Conservation (phyloP, 306 rosid species). For the Vigna mungo region DNA sequence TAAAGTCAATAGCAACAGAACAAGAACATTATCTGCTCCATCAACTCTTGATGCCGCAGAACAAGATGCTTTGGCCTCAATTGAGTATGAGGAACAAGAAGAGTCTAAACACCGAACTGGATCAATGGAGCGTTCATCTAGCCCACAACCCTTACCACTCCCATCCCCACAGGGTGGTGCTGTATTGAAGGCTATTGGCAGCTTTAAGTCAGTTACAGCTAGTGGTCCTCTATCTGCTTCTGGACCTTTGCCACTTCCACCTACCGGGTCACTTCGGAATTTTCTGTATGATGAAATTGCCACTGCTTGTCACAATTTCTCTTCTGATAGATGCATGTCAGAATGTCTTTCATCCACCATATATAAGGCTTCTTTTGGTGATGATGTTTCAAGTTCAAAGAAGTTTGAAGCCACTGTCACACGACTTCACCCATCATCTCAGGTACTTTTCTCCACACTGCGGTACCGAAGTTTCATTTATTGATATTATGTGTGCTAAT, state of each 20-base stretch:
- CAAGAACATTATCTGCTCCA: slow-evolving; percentile 88
- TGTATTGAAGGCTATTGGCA: slow-evolving; percentile 64
- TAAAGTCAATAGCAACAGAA: slow-evolving; percentile 59
- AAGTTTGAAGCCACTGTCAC: slow-evolving; percentile 94
- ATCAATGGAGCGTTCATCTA: slow-evolving; percentile 63
- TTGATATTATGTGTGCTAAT: slow-evolving; percentile 34
- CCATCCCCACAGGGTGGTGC: slow-evolving; percentile 75
- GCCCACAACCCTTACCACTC: slow-evolving; percentile 95
- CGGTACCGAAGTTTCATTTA: slow-evolving; percentile 23
- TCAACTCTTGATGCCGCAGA: slow-evolving; percentile 94
- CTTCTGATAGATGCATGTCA: slow-evolving; percentile 84
- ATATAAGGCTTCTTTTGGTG: slow-evolving; percentile 93
- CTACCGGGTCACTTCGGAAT: slow-evolving; percentile 67
- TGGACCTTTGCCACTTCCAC: slow-evolving; percentile 95
- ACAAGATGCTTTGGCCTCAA: slow-evolving; percentile 68
- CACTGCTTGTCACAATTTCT: slow-evolving; percentile 82
- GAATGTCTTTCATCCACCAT: slow-evolving; percentile 86
- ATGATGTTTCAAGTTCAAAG: slow-evolving; percentile 76
- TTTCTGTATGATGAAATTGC: slow-evolving; percentile 79
- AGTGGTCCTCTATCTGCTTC: slow-evolving; percentile 79
- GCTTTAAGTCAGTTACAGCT: slow-evolving; percentile 76
- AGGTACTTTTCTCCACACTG: slow-evolving; percentile 56
- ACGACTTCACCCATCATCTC: slow-evolving; percentile 82
- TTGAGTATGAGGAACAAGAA: slow-evolving; percentile 80
- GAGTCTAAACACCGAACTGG: slow-evolving; percentile 67